Base-by-base conservation (phyloP, 352 stramenopile species). In the Phytopythium ostracodes region DNA sequence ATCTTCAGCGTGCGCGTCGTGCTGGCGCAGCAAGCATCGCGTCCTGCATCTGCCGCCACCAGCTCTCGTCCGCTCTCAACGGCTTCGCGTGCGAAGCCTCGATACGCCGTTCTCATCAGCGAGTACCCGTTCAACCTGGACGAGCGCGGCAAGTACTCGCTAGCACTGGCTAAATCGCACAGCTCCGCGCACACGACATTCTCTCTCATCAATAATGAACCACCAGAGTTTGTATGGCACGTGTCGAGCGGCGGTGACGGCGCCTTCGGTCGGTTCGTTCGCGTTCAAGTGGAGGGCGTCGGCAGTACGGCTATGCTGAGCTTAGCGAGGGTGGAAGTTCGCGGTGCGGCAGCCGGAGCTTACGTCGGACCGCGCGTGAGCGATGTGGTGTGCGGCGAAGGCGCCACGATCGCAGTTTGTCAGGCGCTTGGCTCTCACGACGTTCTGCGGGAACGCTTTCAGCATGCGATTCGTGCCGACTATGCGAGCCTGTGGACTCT, bases 121-220 rank as follows among this genome's bases (percentile, higher is more conserved):
- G 69, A 82, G 33, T 67, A 70, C 15, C 71, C 68, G 11, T 93
- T 92, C 40, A 81, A 89, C n/a, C 59, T 61, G 0, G 79, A 91
- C 22, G 67, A 83, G 33, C 77, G 74, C 15, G 84, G 84, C 20
- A 91, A 89, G 52, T 83, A 89, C 52, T 69, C 79, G 9, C 75
- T 92, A 0, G 63, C 75, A 0, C 72, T 76, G 35, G 72, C 82
- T 2, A 87, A 79, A 60, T 57, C 60, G 1, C 75, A 88, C 12
- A 91, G 82, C 55, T 46, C 53, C 35, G 67, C 80, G 17, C 71
- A 81, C 49, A 73, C 62, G 1, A 72, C 70, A 4, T 83, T 88
- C 42, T n/a, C 40, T 12, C 38, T 50, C 2, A 22, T 83, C 25
- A 42, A 56, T 8, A 53, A 64, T 15, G 69, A 73, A 24, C 65